Evolutionary conservation across 208 protist species (phyloP).

Genomic region (Leishmania braziliensis): DNA sequence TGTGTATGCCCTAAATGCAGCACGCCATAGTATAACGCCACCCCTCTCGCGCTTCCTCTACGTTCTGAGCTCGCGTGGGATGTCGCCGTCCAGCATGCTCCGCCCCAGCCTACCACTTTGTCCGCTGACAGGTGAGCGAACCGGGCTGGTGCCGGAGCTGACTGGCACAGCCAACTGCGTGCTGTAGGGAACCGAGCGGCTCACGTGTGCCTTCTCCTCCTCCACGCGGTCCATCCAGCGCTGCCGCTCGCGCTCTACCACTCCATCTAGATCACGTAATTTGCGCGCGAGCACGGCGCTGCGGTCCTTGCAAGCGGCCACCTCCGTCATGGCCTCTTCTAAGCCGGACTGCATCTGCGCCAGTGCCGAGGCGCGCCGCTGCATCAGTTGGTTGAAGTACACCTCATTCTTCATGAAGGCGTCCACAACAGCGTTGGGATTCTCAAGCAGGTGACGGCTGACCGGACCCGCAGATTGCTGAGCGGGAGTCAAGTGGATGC

Average conservation of each 20-base stretch:
- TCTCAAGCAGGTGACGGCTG: constrained; percentile 41
- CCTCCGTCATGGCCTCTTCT: constrained; percentile 62
- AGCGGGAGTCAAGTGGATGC: constrained; percentile 18
- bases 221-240: constrained; percentile 67
- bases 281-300: constrained; percentile 57
- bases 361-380: constrained; percentile 64
- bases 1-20: too few species aligned
- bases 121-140: constrained; percentile 14
- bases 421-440: constrained; percentile 64
- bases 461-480: constrained; percentile 29
- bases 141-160: constrained; percentile 29
- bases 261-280: constrained; percentile 66
- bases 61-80: constrained; percentile 14
- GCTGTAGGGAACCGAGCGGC: constrained; percentile 30
- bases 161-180: constrained; percentile 9
- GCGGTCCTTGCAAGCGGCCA: constrained; percentile 71
- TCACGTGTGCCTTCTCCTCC: constrained; percentile 71
- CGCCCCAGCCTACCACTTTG: constrained; percentile 15
- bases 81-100: constrained; percentile 22
- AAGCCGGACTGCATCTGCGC: constrained; percentile 57
- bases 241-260: constrained; percentile 64
- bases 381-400: constrained; percentile 83
- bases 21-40: background rate
- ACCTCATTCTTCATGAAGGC: constrained; percentile 87
- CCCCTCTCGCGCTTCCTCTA: constrained; percentile 5